Base-by-base conservation (phyloP, 202 grass and related monocot genomes). In the Elaeis oleifera region DNA sequence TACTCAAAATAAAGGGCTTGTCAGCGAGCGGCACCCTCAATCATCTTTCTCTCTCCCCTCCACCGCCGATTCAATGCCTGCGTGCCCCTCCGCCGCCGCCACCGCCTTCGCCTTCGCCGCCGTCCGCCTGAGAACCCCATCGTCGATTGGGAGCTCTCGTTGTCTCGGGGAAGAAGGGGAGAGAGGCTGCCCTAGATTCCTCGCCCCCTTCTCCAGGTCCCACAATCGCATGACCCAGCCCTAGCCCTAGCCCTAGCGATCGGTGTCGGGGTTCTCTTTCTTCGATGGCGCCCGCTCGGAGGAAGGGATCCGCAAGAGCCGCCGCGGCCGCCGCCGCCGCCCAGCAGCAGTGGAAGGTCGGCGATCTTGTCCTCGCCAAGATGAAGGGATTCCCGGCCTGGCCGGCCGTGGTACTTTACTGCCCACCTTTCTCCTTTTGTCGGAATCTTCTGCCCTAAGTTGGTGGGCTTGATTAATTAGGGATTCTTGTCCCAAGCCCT, bases 291-390 rank as follows among this genome's bases (percentile, higher is more conserved):
- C 79, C 87, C 27, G 64, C 76, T 52, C 62, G 84, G 63, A 90
- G 67, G 79, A 88, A 88, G 81, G 83, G 80, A 23, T 69, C 79
- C 18, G 71, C 78, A 2, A 78, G 84, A 21, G 80, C 81, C 0
- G 87, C 78, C 0, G 87, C 81, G 0, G 87, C 78, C 0, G 87
- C 81, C 0, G 80, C 83, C 1, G 86, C 86, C 0, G 72, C 90
- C 6, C 87, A 82, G 50, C 78, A 79, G 61, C 87, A 86, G 77
- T 97, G 87, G 87, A 91, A 91, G 74, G 92, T 91, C 60, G 92
- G 87, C 56, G 92, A 97, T 83, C 92, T 97, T 53, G 92, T 97
- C 54, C 87, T 97, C 62, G 92, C 92, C 62, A 97, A 97, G 79
- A 88, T 97, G 79, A 97, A 88, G 71, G 92, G 92, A 56, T 97